A percentile compares a stretch with the other conserved stretches of the same genome.
These are phyloP conservation scores for Umbelopsis sp. DNA, from an alignment of 192 early-diverging fungal genomes.

Conservation along the genomic window DNA sequence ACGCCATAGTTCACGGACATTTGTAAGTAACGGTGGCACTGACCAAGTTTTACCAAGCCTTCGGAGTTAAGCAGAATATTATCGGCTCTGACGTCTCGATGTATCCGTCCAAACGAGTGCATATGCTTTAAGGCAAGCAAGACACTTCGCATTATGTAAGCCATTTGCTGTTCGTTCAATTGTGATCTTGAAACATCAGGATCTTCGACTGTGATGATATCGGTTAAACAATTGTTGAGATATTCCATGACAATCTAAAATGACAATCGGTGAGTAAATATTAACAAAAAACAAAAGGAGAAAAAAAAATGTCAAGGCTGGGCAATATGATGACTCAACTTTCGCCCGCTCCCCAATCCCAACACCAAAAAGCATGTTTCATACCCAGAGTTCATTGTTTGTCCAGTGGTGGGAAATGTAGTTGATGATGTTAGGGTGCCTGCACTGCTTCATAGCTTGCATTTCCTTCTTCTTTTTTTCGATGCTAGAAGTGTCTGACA, in stretches of 20 bases:
- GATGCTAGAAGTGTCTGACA: slow-evolving; percentile 79
- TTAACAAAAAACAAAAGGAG: background rate
- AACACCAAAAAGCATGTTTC: too few relatives aligned
- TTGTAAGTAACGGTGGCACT: slow-evolving; percentile 25
- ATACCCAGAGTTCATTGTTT: slow-evolving; percentile 79
- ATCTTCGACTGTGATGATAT: slow-evolving; percentile 81
- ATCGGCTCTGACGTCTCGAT: slow-evolving; percentile 86
- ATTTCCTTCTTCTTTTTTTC: slow-evolving; percentile 87
- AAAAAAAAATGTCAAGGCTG: too few relatives aligned
- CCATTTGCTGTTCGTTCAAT: slow-evolving; percentile 86
- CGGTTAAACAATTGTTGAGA: slow-evolving; percentile 93
- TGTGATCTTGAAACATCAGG: slow-evolving; percentile 4
- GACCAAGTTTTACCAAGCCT: slow-evolving; percentile 77
- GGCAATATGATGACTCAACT: too few relatives aligned
- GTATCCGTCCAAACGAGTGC: slow-evolving; percentile 76
- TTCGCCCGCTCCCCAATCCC: too few relatives aligned
- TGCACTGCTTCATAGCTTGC: slow-evolving; percentile 77
- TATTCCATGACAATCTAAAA: slow-evolving; percentile 82
- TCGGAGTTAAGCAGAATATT: slow-evolving; percentile 79
- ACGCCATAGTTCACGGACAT: slow-evolving; percentile 2
- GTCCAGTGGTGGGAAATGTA: slow-evolving; percentile 82
- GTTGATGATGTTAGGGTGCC: slow-evolving; percentile 88
- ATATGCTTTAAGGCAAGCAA: slow-evolving; percentile 72
- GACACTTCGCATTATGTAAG: slow-evolving; percentile 77
- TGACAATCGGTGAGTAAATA: background rate